Base-by-base conservation (phyloP, 2,329 filamentous ascomycete species). In the Blastomyces emzantsi region DNA sequence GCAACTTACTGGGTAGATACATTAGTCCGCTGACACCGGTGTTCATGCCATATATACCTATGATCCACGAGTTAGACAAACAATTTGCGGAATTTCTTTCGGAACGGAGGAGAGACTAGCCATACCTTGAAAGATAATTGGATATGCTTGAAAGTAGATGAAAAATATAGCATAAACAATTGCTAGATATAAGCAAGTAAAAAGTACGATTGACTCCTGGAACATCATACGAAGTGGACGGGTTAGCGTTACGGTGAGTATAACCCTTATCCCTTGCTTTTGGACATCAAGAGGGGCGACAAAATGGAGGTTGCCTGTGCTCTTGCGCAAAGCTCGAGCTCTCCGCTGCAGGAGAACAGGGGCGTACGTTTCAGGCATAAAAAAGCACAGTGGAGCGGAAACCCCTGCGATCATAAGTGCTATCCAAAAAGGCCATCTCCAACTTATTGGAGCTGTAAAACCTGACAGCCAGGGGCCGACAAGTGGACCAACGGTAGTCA, bases 281-380 rank as follows among this genome's bases (percentile, higher is more conserved):
- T 67, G 60, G 3, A 68, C 51, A n/a, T 68, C 67, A 55, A 67
- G 45, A 11, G 64, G 65, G n/a, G 67, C 63, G 19, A 68, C 64
- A 47, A 68, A 66, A 28, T 64, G 62, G 30, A 60, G 52, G n/a
- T 66, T 61, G 1, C 64, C 64, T 15, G 64, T 64, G 52, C 67
- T 66, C 51, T 68, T 64, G 33, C 67, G 65, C 30, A 68, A 30
- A 25, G 62, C 62, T 39, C 62, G 60, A 30, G 66, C 85, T 80
- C 1, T 84, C 82, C 1, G 87, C 83, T 78, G 76, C 28, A 87
- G 76, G 33, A 88, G 78, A 4, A 86, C 76, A 0, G 85, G 86
- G 2, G 76, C 82, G 69, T 82, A 87, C 1, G 85, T 87, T 71
- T 88, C 86, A 9, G 85, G 87, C 64, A 90, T 80, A 64, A 86